Conservation (phyloP, 2,329 filamentous ascomycete species). For the Chaetomiaceae sp. region DNA sequence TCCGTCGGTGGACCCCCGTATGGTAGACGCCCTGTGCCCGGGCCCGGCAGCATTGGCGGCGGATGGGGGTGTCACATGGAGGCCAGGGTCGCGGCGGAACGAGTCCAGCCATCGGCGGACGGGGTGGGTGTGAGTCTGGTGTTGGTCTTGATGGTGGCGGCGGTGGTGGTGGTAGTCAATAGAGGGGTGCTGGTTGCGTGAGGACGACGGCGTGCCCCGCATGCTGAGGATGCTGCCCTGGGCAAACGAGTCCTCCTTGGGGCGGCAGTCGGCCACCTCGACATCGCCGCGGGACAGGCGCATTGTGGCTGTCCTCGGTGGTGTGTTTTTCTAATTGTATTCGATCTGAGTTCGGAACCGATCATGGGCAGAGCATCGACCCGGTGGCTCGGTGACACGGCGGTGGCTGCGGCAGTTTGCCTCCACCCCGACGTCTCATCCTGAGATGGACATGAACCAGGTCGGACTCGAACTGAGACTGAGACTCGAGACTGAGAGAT, state of each 20-base stretch:
- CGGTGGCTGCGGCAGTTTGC: background rate
- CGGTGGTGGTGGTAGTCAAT: no score
- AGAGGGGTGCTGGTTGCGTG: slow-evolving; percentile 32
- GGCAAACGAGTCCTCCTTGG: slow-evolving; percentile 53
- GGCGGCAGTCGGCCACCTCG: slow-evolving; percentile 54
- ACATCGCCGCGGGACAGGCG: slow-evolving; percentile 40
- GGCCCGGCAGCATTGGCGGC: slow-evolving; percentile 10
- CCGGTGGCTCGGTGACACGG: no score
- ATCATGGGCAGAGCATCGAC: no score
- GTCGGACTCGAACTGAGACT: no score
- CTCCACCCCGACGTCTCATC: slow-evolving; percentile 10
- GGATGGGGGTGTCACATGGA: slow-evolving; percentile 41
- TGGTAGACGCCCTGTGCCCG: slow-evolving; percentile 7
- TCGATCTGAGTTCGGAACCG: no score
- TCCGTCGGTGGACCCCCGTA: slow-evolving; percentile 13
- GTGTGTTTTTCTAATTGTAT: no score
- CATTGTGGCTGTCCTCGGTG: slow-evolving; percentile 29
- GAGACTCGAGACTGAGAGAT: no score
- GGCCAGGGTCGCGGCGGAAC: slow-evolving; percentile 57
- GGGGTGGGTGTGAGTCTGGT: slow-evolving; percentile 29
- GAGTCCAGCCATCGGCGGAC: slow-evolving; percentile 48
- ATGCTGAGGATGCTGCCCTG: slow-evolving; percentile 46
- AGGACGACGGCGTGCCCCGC: slow-evolving; percentile 40
- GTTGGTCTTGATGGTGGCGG: slow-evolving; percentile 23
- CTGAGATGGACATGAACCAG: background rate